Evolutionary conservation across 2,329 filamentous ascomycete genomes (phyloP).

Genomic region (Aureobasidium namibiae): DNA sequence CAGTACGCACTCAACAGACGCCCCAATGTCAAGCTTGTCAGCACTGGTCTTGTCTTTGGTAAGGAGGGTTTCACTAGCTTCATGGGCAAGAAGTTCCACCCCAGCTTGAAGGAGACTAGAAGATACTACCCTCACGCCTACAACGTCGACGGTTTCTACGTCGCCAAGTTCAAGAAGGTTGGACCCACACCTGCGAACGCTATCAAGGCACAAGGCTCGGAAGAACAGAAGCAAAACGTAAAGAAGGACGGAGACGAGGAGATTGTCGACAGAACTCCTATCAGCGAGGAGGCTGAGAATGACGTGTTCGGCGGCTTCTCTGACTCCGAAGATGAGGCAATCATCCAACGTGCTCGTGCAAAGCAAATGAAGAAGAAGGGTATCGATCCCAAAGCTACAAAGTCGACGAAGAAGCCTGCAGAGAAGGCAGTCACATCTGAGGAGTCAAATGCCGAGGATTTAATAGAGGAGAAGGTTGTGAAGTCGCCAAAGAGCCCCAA

Average conservation of each 20-base stretch:
- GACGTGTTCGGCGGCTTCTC: conserved; percentile 43
- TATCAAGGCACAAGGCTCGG: conserved; percentile 32
- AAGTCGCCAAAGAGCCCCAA: conserved; percentile 13
- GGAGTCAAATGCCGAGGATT: conserved; percentile 1
- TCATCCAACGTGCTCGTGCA: conserved; percentile 39
- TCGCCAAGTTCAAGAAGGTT: conserved; percentile 93
- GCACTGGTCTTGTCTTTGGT: conserved; percentile 83
- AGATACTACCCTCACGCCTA: conserved; percentile 86
- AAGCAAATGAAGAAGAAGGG: conserved; percentile 38
- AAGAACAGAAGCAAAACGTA: conserved; percentile 23
- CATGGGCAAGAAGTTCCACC: conserved; percentile 85
- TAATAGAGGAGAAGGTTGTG: conserved; percentile 19
- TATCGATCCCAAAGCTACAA: conserved; percentile 35
- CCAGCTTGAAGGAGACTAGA: conserved; percentile 71
- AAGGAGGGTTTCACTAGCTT: conserved; percentile 87
- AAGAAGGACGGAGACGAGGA: conserved; percentile 24
- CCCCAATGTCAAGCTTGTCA: conserved; percentile 87
- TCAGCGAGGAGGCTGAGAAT: conserved; percentile 36
- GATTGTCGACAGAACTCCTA: conserved; percentile 61
- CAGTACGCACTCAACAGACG: conserved; percentile 87
- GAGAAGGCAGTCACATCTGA: conserved; percentile 5
- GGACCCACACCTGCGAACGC: conserved; percentile 63
- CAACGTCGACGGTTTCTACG: conserved; percentile 97
- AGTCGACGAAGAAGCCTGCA: conserved; percentile 18
- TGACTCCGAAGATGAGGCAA: conserved; percentile 41